Conservation (phyloP, 1,284 basidiomycete genomes). For the Earliella scabrosa region DNA sequence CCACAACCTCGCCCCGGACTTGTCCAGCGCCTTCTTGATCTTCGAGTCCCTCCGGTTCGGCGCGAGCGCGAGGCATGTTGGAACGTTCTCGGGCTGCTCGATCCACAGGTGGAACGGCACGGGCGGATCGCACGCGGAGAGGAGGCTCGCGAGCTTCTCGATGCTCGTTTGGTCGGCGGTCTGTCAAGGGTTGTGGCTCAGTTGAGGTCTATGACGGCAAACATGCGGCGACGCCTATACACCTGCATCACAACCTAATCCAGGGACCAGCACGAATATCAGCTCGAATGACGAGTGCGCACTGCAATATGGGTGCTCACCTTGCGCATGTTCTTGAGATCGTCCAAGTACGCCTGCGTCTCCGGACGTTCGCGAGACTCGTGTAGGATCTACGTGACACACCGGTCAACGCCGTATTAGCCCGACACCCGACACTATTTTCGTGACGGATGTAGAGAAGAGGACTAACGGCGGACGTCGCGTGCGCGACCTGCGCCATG, state of each 20-base stretch:
- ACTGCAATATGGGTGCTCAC: conserved; percentile 8
- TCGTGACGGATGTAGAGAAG: no score
- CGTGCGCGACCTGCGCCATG: conserved; percentile 60
- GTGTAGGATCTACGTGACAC: conserved; percentile 46
- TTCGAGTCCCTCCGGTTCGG: conserved; percentile 49
- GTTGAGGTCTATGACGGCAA: no score
- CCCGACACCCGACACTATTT: no score
- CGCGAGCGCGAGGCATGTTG: conserved; percentile 57
- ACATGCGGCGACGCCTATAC: no score
- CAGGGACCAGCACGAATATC: conserved; percentile 10
- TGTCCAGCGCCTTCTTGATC: conserved; percentile 48
- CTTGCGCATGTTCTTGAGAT: conserved; percentile 48
- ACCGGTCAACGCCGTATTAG: no score
- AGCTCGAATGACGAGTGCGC: no score
- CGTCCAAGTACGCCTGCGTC: conserved; percentile 44
- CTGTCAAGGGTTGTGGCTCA: conserved; percentile 27
- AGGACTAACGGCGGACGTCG: conserved; percentile 47
- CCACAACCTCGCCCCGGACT: conserved; percentile 41
- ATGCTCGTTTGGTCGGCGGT: conserved; percentile 40
- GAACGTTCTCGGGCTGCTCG: conserved; percentile 55
- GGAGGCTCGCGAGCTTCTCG: conserved; percentile 38
- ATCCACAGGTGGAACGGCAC: conserved; percentile 53
- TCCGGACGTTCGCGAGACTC: conserved; percentile 44
- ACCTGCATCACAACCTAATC: conserved; percentile 47
- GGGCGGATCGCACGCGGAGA: conserved; percentile 33